Evolutionary conservation across 441 rosid species (phyloP), one percentile per base, ranked within the genome.

Genomic region (Biscutella laevigata): DNA sequence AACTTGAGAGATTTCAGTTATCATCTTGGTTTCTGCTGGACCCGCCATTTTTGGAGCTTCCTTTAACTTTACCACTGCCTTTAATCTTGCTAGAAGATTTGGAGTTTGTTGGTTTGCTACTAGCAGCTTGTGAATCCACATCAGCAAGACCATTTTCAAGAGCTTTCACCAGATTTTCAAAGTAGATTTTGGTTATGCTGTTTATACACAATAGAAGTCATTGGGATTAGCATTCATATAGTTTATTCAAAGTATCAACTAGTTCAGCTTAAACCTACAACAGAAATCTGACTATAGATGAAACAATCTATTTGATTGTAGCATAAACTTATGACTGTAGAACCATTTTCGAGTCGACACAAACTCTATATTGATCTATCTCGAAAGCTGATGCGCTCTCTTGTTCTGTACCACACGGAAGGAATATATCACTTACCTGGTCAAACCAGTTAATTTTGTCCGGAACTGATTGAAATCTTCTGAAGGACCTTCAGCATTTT

Each of bases 111-210:
- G 81, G 49, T 69, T 70, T 72, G 70, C 88, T 77, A 60, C 85
- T 66, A 50, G 71, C 75, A 19, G 71, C 88, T 27, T 59, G 78
- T 5, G 79, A 58, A 69, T 90, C 86, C 43, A 90, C 95, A 70
- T 86, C 95, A 50, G 76, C 71, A 16, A 90, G 83, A 34, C 94
- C 94, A 67, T 80, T 90, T 78, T 90, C 97, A 26, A 90, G 71
- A 11, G 94, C 95, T 68, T 79, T 76, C 58, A 90, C 92, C 66
- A 90, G 75, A 75, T 90, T 90, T 76, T 86, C 95, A 4, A 90
- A 90, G 72, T 79, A 90, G 61, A 75, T 90, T 68, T 79, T 79
- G 7, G 98, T 90, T 45, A 87, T 92, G 28, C 97, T 90, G 88
- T 66, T 42, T 11, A 72, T n/a, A n/a, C n/a, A n/a, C n/a, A n/a